Base-by-base conservation (phyloP, 495 filamentous ascomycete genomes). In the Hypoxylon intermedium region DNA sequence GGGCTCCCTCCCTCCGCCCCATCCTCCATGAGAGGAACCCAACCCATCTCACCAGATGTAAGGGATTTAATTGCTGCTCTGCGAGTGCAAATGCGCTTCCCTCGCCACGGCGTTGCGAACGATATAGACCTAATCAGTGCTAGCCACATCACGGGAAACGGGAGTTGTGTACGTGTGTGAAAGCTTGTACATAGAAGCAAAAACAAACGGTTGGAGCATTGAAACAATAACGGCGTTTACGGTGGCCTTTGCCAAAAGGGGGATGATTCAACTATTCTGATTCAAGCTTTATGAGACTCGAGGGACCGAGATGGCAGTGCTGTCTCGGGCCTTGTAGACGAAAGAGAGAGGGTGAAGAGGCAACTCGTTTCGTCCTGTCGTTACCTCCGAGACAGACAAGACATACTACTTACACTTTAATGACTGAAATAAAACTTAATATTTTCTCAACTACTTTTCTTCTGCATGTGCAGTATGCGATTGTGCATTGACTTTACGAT, bases 381-480 rank as follows among this genome's bases (percentile, higher is more conserved):
- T 34, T 43, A 43, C 36, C 34, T 40, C 2, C 13, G 47, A 37
- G 18, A 15, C 7, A 44, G 31, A 37, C 21, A 47, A 30, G 46
- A 34, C 40, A 40, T 38, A 51, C 24, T 44, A 37, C n/a, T 12
- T 36, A 51, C 6, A 23, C 40, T 21, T 42, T 58, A 58, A 58
- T 58, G 46, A 41, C 28, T 30, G 33, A 42, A 58, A 51, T 58
- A 58, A 58, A 58, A 51, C 40, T 46, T 58, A 58, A 58, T 58
- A 36, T 45, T 38, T 45, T 49, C 28, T 37, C 28, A 51, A 28
- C 1, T 16, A 16, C n/a, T 26, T n/a, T 5, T 16, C 7, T 28
- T 20, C 33, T n/a, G n/a, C n/a, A n/a, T n/a, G n/a, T n/a, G n/a
- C n/a, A n/a, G n/a, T n/a, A n/a, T n/a, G n/a, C n/a, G n/a, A n/a